Percentiles rank a stretch among this genome's conserved stretches.
These are phyloP conservation scores for Arthrobotrys sphaeroides DNA, from an alignment of 2,329 filamentous ascomycete genomes.

Conservation along the genomic window DNA sequence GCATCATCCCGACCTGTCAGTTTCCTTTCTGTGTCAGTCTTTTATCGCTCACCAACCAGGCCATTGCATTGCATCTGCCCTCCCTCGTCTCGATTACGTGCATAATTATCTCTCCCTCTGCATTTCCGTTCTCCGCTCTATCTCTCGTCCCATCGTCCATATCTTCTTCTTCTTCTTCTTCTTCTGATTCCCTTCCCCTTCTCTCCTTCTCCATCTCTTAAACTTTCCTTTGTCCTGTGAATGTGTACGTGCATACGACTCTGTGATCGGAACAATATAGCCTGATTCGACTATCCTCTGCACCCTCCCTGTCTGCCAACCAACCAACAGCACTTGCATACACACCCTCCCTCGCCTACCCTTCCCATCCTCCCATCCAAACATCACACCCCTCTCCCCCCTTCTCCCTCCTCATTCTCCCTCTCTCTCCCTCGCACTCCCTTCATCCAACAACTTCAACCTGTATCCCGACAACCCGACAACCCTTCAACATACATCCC, in stretches of 20 bases:
- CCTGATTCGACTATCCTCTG: neutral
- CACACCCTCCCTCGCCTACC: neutral
- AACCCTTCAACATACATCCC: neutral
- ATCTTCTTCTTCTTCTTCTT: neutral
- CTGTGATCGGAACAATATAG: neutral
- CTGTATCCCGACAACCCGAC: no score
- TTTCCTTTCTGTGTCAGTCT: neutral
- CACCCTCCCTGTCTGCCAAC: neutral
- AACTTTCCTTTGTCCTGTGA: neutral
- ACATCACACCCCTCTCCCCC: neutral
- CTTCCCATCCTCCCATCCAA: neutral
- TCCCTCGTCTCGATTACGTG: slow-evolving; percentile 3
- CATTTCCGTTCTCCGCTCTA: slow-evolving; percentile 1
- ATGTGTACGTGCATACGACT: neutral
- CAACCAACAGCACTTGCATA: neutral
- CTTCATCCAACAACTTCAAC: neutral
- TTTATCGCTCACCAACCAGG: neutral
- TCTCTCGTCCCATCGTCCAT: neutral
- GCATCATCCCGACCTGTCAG: neutral
- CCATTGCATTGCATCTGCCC: neutral
- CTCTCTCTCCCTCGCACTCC: neutral
- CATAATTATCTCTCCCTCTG: neutral
- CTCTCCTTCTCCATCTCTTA: neutral
- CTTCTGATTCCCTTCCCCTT: neutral
- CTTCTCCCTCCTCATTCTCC: neutral